phyloP scores from a whole-genome alignment of 1,284 basidiomycete species.

The Tilletiaria anomala region DNA sequence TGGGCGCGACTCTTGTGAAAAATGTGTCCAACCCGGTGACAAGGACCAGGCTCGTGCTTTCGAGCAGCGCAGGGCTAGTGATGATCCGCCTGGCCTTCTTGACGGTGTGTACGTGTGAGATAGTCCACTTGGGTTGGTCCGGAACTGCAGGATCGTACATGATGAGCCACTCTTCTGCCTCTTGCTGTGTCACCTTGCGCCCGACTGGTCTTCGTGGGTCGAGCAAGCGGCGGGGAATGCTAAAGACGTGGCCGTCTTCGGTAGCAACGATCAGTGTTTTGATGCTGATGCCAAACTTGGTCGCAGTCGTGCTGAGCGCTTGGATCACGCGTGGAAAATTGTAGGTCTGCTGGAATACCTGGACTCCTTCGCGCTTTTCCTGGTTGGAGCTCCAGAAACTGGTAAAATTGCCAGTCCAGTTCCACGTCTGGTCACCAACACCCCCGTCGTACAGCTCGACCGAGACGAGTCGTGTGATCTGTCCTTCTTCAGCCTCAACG shows the following conservation, averaged over 20 bases:
- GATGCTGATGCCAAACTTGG: constrained; percentile 67
- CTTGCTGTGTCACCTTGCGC: constrained; percentile 59
- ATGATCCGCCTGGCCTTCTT: constrained; percentile 42
- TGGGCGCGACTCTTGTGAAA: constrained; percentile 65
- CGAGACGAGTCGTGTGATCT: constrained; percentile 43
- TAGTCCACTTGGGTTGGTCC: constrained; percentile 53
- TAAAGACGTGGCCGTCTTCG: constrained; percentile 57
- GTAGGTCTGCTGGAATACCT: constrained; percentile 56
- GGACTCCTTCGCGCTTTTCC: not conserved
- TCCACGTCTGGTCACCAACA: constrained; percentile 10
- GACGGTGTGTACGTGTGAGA: constrained; percentile 56
- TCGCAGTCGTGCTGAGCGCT: constrained; percentile 54
- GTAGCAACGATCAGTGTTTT: constrained; percentile 84
- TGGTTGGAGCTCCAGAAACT: constrained; percentile 10
- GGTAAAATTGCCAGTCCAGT: constrained; percentile 12
- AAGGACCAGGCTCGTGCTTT: constrained; percentile 81
- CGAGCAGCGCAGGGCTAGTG: constrained; percentile 68
- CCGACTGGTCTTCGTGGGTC: constrained; percentile 66
- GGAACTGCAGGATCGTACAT: constrained; percentile 68
- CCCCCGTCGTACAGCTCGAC: constrained; percentile 75
- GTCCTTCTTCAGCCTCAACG: constrained; percentile 47
- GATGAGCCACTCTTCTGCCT: constrained; percentile 71
- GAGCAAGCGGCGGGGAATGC: constrained; percentile 59
- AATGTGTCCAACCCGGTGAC: constrained; percentile 77
- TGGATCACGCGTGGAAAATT: constrained; percentile 53